These are phyloP conservation scores for Calonectria honghensis DNA, from an alignment of 2,329 filamentous ascomycete species.

Conservation along the genomic window DNA sequence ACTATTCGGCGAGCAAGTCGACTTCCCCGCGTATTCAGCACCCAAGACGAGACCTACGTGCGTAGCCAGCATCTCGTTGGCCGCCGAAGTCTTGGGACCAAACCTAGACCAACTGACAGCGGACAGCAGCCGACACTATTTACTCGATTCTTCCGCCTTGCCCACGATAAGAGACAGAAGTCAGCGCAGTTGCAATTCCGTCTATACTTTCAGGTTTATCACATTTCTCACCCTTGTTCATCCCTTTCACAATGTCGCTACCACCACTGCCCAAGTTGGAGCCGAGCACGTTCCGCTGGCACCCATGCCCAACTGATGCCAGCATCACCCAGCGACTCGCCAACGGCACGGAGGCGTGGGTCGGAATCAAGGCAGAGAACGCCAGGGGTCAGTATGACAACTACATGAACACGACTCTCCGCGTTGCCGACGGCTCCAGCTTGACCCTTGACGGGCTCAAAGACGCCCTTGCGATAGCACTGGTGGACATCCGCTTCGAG, in stretches of 20 bases:
- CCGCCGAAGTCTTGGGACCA: too few relatives aligned
- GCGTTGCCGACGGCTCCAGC: not conserved
- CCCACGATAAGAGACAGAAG: too few relatives aligned
- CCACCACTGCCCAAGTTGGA: not conserved
- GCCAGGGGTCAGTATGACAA: constrained; percentile 1
- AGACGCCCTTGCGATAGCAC: not conserved
- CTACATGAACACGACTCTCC: not conserved
- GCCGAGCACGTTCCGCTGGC: not conserved
- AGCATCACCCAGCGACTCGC: not conserved
- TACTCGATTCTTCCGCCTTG: too few relatives aligned
- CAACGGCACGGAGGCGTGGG: constrained; percentile 1
- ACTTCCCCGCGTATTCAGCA: too few relatives aligned
- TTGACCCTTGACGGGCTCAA: not conserved
- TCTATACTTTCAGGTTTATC: too few relatives aligned
- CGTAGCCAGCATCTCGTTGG: too few relatives aligned
- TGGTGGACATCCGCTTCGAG: not conserved
- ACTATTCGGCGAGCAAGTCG: too few relatives aligned
- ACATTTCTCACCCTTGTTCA: too few relatives aligned
- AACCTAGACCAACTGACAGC: too few relatives aligned
- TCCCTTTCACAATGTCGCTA: not conserved
- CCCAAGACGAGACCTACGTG: too few relatives aligned
- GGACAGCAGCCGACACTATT: too few relatives aligned
- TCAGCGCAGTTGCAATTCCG: too few relatives aligned
- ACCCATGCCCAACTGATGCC: not conserved
- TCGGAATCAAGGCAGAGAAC: not conserved